Percentiles rank a stretch among this genome's conserved stretches.
phyloP scores from a whole-genome alignment of 73 alveolate species.

The Uronychia setigera region DNA sequence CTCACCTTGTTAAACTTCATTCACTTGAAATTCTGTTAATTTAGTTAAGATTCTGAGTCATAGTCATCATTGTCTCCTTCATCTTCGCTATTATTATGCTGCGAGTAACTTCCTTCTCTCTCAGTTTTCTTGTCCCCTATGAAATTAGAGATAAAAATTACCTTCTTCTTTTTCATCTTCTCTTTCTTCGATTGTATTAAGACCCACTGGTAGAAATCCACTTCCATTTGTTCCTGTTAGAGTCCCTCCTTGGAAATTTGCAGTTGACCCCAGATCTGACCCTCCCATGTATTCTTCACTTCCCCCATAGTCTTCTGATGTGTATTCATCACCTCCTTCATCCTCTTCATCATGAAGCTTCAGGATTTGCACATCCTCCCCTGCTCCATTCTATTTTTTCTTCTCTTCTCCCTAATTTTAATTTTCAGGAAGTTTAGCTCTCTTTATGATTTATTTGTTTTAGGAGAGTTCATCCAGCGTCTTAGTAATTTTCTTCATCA shows the following conservation, averaged over 20 bases:
- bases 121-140: background rate
- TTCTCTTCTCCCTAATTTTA: slow-evolving; percentile 18
- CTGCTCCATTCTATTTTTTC: slow-evolving; percentile 22
- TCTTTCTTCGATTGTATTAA: background rate
- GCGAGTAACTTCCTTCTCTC: background rate
- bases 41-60: background rate
- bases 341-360: background rate
- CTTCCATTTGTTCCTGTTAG: background rate
- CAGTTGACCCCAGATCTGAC: too few relatives aligned
- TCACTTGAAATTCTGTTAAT: too few relatives aligned
- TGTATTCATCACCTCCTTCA: background rate
- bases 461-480: slow-evolving; percentile 46
- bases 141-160: too few relatives aligned
- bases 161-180: background rate
- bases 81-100: too few relatives aligned
- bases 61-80: background rate
- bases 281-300: too few relatives aligned
- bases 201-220: background rate
- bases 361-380: slow-evolving; percentile 6
- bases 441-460: too few relatives aligned
- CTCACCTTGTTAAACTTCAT: too few relatives aligned
- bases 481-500: slow-evolving; percentile 24
- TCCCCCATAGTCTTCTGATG: background rate
- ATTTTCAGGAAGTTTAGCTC: too few relatives aligned
- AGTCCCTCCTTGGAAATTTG: too few relatives aligned